Conservation (phyloP, 2,329 filamentous ascomycete species). For the Trichoderma breve region DNA sequence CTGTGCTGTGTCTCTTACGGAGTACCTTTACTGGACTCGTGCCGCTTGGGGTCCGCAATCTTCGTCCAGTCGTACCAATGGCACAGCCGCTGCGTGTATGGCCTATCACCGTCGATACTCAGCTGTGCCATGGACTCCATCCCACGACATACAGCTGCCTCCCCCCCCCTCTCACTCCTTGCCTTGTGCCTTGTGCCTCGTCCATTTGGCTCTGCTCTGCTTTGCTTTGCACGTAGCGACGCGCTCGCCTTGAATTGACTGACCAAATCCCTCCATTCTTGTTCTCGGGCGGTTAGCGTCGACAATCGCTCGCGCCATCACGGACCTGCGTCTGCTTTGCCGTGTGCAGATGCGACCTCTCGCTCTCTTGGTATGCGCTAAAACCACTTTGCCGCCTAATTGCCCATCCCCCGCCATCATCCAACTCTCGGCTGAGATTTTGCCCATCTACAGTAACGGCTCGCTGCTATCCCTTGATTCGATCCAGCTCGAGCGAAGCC, state of each 20-base stretch:
- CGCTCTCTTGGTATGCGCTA: constrained; percentile 12
- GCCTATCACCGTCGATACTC: background rate
- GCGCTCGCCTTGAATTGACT: background rate
- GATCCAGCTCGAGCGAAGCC: constrained; percentile 10
- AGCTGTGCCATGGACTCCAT: background rate
- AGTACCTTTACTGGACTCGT: background rate
- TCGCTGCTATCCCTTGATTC: background rate
- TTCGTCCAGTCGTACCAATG: background rate
- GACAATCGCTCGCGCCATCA: background rate
- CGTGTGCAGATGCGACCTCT: constrained; percentile 2
- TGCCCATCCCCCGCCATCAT: constrained; percentile 13
- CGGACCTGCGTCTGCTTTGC: background rate
- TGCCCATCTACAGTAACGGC: constrained; percentile 13
- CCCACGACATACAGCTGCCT: background rate
- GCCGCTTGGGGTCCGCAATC: background rate
- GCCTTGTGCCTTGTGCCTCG: background rate
- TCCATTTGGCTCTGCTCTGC: background rate
- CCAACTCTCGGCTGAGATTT: constrained; percentile 1
- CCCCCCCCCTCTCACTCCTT: background rate
- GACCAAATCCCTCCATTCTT: background rate
- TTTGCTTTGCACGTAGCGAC: background rate
- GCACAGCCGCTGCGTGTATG: background rate
- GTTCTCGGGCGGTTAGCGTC: background rate
- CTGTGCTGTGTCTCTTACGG: background rate
- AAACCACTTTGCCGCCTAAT: constrained; percentile 15